A percentile compares a stretch with the other conserved stretches of the same genome.
These are phyloP conservation scores for Tetrapisispora arboricola DNA, from an alignment of 805 yeast genomes.

Conservation along the genomic window DNA sequence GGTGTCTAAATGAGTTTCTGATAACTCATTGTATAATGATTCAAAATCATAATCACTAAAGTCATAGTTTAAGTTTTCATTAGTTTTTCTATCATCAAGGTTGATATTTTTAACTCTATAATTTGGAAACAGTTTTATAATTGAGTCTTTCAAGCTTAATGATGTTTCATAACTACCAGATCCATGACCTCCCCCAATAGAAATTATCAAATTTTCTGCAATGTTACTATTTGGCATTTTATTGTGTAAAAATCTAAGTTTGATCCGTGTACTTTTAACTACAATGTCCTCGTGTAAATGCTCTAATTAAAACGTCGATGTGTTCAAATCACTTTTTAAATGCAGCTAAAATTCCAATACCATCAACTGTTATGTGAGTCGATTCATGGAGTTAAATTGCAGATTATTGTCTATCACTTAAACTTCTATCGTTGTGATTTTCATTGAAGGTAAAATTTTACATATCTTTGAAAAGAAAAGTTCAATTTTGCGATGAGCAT, in stretches of 20 bases:
- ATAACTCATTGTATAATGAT: conserved; percentile 14
- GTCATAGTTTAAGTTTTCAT: conserved; percentile 11
- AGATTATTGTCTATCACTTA: no score
- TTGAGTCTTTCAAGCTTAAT: conserved; percentile 29
- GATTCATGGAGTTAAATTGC: no score
- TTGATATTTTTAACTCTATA: conserved; percentile 31
- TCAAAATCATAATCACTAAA: conserved; percentile 29
- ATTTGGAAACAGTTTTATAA: conserved; percentile 16
- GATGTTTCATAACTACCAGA: conserved; percentile 27
- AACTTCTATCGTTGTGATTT: no score
- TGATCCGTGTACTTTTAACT: no score
- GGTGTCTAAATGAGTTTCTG: no score
- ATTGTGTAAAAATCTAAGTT: no score
- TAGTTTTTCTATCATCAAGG: conserved; percentile 27
- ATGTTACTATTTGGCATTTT: neutral
- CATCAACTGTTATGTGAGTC: no score
- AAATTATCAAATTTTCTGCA: conserved; percentile 7
- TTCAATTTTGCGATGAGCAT: conserved; percentile 4
- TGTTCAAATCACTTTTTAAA: no score
- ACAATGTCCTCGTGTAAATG: no score
- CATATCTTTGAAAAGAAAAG: neutral
- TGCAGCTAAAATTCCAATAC: no score
- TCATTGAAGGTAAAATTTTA: neutral
- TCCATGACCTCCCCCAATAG: conserved; percentile 28
- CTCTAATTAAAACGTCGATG: no score